Conservation (phyloP, 1,284 basidiomycete species). For the Ganoderma sinense region DNA sequence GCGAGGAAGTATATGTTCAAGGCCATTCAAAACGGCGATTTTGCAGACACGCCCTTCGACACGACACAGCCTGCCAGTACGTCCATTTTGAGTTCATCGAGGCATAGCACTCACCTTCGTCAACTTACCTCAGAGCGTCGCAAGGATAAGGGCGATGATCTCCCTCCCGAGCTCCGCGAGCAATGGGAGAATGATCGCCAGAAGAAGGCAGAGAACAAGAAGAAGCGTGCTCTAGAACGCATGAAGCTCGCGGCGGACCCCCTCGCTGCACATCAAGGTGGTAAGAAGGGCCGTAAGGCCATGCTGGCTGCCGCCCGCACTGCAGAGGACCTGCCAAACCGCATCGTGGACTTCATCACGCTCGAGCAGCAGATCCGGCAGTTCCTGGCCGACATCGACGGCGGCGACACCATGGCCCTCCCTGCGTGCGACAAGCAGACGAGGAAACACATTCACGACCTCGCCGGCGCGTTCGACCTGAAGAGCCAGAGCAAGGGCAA, state of each 20-base stretch:
- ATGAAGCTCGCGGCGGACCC: conserved; percentile 65
- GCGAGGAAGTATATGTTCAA: conserved; percentile 67
- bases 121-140: conserved; percentile 49
- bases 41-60: conserved; percentile 38
- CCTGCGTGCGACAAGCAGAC: conserved; percentile 80
- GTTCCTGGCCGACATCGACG: conserved; percentile 68
- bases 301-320: conserved; percentile 61
- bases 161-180: conserved; percentile 69
- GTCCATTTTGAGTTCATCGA: conserved; percentile 18
- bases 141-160: conserved; percentile 66
- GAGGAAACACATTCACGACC: conserved; percentile 78
- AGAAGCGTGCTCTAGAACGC: conserved; percentile 64
- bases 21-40: conserved; percentile 65
- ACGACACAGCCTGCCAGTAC: conserved; percentile 38
- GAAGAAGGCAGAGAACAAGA: conserved; percentile 84
- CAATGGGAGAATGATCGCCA: conserved; percentile 86
- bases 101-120: not conserved
- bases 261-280: conserved; percentile 60
- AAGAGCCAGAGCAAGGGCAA: conserved; percentile 81
- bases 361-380: conserved; percentile 74
- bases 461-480: conserved; percentile 79
- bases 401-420: conserved; percentile 63
- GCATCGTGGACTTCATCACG: conserved; percentile 59
- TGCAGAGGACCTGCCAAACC: conserved; percentile 57
- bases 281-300: conserved; percentile 74